Evolutionary conservation across 2,329 filamentous ascomycete species (phyloP), one percentile per base, ranked within the genome.

Genomic region (Didymella segeticola): DNA sequence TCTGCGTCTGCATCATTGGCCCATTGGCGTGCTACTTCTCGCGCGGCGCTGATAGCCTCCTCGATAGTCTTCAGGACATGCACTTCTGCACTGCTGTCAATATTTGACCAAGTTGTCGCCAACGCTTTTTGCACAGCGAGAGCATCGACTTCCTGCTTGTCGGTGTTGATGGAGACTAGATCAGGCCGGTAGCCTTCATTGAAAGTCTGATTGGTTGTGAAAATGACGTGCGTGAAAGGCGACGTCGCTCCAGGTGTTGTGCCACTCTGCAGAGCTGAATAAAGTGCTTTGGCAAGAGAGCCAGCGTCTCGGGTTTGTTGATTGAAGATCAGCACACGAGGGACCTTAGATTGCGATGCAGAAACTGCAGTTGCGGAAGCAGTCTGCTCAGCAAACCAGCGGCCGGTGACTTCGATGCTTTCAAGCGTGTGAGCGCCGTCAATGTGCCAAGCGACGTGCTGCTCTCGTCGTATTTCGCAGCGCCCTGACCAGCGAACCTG

Each of bases 381-480:
- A 30, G 69, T 75, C 57, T 63, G 73, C 37, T 73, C 69, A 7
- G 83, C 84, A 66, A 93, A 93, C 93, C 93, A 97, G 61, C 80
- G 80, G 3, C 86, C 90, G 10, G 89, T 89, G 34, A 90, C 82
- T 46, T 85, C 82, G 58, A 97, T 86, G 64, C 91, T 96, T 64
- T 96, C 92, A 19, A 87, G 80, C 0, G 93, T 97, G 70, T 97
- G 93, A 2, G 90, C 93, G 2, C 93, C 91, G 66, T 97, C 93
- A 14, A 96, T 85, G 61, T 89, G 86, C 91, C 93, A 96, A 14
- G 81, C 81, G 9, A 90, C 58, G 23, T 81, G 78, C 3, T 75
- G 74, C 2, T 77, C 77, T 3, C 77, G 75, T 2, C 90, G 76
- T 20, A 83, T 83, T 70, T 97, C 91, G 66, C 91, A 96, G 14